Evolutionary conservation across 2,329 filamentous ascomycete species (phyloP), one percentile per base, ranked within the genome.

Genomic region (Diplodia seriata): DNA sequence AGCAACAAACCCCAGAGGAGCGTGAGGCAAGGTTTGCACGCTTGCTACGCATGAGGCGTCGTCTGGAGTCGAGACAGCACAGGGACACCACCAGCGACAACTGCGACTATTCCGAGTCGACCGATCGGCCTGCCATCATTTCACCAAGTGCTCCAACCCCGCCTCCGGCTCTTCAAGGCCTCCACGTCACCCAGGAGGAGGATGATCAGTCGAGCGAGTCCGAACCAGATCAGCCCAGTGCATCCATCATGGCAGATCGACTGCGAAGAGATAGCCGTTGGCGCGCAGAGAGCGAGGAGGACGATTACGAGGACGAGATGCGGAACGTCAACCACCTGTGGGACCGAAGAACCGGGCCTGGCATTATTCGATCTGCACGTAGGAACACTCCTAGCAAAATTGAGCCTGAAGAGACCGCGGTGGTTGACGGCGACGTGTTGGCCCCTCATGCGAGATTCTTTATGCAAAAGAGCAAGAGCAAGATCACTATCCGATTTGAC

Each of bases 401-500:
- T 33, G 74, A 76, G 50, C 69, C 73, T 11, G 73, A 71, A 12
- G 72, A 75, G 3, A 70, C 73, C 20, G 72, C 70, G 9, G 71
- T 74, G 2, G 70, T 69, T 8, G 69, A 70, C n/a, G 68, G 70
- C 7, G 73, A 74, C 29, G 66, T 92, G 4, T 85, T 94, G 78
- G 84, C 84, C 40, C 92, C 92, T 0, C 88, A 93, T 77, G 92
- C 93, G 2, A 87, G 88, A 33, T 97, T 98, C 80, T 91, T 90
- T 75, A 96, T 97, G 67, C 89, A 91, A 74, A 87, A 89, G 77
- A 87, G 90, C 73, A 94, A 93, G 81, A 92, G 88, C 81, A 93
- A 90, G 78, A 94, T 95, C 73, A 93, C 90, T 15, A 91, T 98
- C 73, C 90, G 88, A 68, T 97, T 98, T 73, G 88, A 94, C 73